Evolutionary conservation across 495 filamentous ascomycete species (phyloP).

Genomic region (Cairneyella variabilis): DNA sequence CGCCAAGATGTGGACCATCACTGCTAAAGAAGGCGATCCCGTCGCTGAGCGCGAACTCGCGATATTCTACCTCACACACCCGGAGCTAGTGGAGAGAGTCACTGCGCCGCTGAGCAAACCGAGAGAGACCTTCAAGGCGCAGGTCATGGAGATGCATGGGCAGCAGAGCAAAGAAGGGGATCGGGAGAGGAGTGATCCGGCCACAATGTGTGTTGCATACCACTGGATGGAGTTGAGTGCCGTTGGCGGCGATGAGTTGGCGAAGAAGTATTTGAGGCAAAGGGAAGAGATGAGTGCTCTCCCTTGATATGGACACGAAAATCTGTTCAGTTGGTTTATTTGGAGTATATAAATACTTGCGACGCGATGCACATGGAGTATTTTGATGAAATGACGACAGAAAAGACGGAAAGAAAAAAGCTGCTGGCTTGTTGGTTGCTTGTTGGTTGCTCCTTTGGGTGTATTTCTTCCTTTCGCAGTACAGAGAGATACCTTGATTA

Average conservation of each 20-base stretch:
- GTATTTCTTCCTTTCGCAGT: too few relatives aligned
- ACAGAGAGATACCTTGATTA: too few relatives aligned
- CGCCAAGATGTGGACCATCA: conserved; percentile 88
- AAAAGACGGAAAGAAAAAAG: too few relatives aligned
- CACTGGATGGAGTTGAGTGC: conserved; percentile 98
- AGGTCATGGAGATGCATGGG: conserved; percentile 67
- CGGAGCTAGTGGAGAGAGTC: conserved; percentile 78
- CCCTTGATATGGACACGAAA: too few relatives aligned
- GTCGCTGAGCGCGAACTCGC: conserved; percentile 93
- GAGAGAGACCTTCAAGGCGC: conserved; percentile 85
- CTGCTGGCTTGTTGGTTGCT: too few relatives aligned
- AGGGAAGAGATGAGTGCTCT: conserved; percentile 29
- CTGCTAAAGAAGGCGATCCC: conserved; percentile 87
- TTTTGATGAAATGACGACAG: too few relatives aligned
- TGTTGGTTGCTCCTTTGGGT: too few relatives aligned
- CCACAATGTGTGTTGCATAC: conserved; percentile 91
- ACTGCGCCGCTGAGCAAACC: conserved; percentile 82
- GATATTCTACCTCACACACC: conserved; percentile 90
- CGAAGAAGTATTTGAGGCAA: conserved; percentile 79
- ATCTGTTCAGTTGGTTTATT: too few relatives aligned
- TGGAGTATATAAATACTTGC: too few relatives aligned
- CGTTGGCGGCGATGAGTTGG: conserved; percentile 81
- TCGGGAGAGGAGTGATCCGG: conserved; percentile 67
- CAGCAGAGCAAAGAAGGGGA: conserved; percentile 34
- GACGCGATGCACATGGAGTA: too few relatives aligned